Evolutionary conservation across 2,329 filamentous ascomycete species (phyloP).

Genomic region (Fusarium sp.): DNA sequence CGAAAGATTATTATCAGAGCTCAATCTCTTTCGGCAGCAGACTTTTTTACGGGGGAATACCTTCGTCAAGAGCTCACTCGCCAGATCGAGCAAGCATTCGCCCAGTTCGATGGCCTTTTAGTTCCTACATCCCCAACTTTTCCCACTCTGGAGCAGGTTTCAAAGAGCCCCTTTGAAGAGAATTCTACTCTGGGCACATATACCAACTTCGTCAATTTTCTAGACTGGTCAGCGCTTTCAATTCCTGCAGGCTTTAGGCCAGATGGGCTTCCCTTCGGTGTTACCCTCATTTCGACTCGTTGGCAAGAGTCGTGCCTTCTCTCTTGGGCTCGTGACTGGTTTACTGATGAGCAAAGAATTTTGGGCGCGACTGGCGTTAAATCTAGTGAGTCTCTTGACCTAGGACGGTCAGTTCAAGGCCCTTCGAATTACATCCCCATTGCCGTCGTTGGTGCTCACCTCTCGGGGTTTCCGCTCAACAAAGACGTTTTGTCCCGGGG

Average conservation of each 20-base stretch:
- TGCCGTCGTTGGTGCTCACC: constrained; percentile 57
- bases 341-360: constrained; percentile 35
- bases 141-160: constrained; percentile 66
- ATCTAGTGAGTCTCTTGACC: constrained; percentile 4
- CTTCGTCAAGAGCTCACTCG: constrained; percentile 58
- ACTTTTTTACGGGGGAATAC: constrained; percentile 62
- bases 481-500: constrained; percentile 54
- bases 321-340: constrained; percentile 50
- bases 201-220: constrained; percentile 73
- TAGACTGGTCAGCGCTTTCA: constrained; percentile 69
- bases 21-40: constrained; percentile 60
- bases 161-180: constrained; percentile 65
- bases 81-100: constrained; percentile 58
- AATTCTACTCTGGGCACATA: constrained; percentile 70
- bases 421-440: constrained; percentile 34
- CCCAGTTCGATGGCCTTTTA: constrained; percentile 64
- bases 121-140: constrained; percentile 71
- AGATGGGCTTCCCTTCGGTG: constrained; percentile 57
- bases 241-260: constrained; percentile 64
- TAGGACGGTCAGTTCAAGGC: background rate
- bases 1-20: constrained; percentile 57
- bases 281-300: constrained; percentile 56
- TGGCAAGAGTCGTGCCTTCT: constrained; percentile 56
- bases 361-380: constrained; percentile 51
- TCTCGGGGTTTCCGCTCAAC: constrained; percentile 55